Base-by-base conservation (phyloP, 345 rosid genomes). In the Moricandia arvensis region DNA sequence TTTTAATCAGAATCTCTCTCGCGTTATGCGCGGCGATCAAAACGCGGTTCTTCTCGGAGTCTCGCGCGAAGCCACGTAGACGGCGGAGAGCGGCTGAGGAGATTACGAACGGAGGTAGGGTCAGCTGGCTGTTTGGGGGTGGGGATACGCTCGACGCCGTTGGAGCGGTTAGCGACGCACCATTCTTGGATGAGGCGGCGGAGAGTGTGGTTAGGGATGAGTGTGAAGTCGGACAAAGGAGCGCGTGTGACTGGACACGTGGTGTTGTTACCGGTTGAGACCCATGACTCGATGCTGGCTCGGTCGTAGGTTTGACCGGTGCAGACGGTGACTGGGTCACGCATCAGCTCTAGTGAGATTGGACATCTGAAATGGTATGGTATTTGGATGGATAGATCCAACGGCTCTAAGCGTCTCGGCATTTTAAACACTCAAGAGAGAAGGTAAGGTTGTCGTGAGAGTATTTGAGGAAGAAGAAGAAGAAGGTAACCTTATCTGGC, bases 41-140 rank as follows among this genome's bases (percentile, higher is more conserved):
- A 12, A 87, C 76, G 16, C 92, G 88, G 49, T 94, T 91, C 65
- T 89, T 90, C 0, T 91, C 98, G 35, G 95, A 89, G 76, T 94
- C 98, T 0, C 95, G 91, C 1, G 98, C 93, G 72, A 91, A 89
- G 1, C 86, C 89, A 72, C 89, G 86, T 51, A 94, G 89, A 1
- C 96, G 89, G 15, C 93, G 95, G 43, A 94, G 78, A 49, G 96
- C 90, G 11, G 59, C 59, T 66, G 43, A 94, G 69, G 4, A 94
- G 80, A 49, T 86, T 68, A 2, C 93, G 86, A 18, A 91, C 90
- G 21, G 87, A n/a, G 5, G 82, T 62, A 0, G 96, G 97, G 10
- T 94, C 97, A 5, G 97, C 96, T 0, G 97, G 98, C 43, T 94
- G 98, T 54, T 94, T 94, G 7, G 97, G 98, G 0, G 98, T 94